Percentiles rank a stretch among this genome's conserved stretches.
phyloP scores from a whole-genome alignment of 2,329 filamentous ascomycete species.

The Alternaria burnsii region DNA sequence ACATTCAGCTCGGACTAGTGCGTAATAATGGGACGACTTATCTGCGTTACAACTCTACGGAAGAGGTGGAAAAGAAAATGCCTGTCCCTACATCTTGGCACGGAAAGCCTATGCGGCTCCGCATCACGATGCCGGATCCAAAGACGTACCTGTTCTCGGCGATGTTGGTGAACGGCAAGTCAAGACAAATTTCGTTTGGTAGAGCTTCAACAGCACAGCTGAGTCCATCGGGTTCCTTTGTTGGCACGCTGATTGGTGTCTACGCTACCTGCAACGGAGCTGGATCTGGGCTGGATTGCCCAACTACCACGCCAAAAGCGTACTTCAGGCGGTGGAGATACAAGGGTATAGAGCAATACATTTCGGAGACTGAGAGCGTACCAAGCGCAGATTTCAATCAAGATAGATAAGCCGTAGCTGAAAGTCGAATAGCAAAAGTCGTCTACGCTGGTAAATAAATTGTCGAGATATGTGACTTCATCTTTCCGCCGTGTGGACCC shows the following conservation, averaged over 20 bases:
- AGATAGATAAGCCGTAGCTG: background rate
- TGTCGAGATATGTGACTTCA: too few relatives aligned
- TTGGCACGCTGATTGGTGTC: conserved; percentile 60
- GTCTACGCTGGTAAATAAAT: too few relatives aligned
- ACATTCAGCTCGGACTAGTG: conserved; percentile 57
- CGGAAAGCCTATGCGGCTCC: conserved; percentile 40
- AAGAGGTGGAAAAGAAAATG: conserved; percentile 42
- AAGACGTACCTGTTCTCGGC: conserved; percentile 8
- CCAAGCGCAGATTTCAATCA: background rate
- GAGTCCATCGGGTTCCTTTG: conserved; percentile 18
- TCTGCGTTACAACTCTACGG: conserved; percentile 54
- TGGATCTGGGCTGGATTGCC: conserved; percentile 16
- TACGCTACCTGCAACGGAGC: conserved; percentile 64
- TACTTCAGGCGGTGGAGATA: conserved; percentile 62
- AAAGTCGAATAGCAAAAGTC: background rate
- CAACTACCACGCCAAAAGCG: conserved; percentile 51
- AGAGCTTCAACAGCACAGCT: conserved; percentile 23
- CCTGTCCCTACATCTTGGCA: conserved; percentile 54
- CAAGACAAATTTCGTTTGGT: conserved; percentile 4
- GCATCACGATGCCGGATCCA: conserved; percentile 9
- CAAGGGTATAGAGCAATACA: conserved; percentile 20
- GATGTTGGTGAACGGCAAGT: background rate
- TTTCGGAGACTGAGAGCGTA: background rate
- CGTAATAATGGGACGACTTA: conserved; percentile 31
- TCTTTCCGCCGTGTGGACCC: too few relatives aligned